Evolutionary conservation across 805 yeast species (phyloP), one percentile per base, ranked within the genome.

Genomic region (Lipomyces yamadae): DNA sequence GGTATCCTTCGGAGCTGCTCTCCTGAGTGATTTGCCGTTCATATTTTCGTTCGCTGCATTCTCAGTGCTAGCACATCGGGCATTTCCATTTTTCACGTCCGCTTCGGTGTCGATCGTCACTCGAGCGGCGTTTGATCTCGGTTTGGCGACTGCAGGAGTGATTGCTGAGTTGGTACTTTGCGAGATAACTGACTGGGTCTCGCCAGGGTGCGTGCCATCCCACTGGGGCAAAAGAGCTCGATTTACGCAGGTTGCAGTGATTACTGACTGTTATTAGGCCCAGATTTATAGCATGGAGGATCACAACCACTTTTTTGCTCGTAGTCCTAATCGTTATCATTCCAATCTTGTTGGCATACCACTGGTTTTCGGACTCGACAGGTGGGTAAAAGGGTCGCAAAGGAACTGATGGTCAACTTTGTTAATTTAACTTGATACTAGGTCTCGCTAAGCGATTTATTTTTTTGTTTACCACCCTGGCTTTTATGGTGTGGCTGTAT

Each of bases 91-190:
- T 18, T 68, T 66, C 34, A 61, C 71, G 13, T 58, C 71, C 2
- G 62, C 70, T 11, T 54, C 70, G 30, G 70, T 69, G 8, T 59
- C 65, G 3, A 55, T 66, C n/a, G 56, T 64, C 42, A 68, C 69
- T 11, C 58, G 71, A 15, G 63, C 57, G 18, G 67, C 64, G 15
- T 68, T 68, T 52, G 70, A 68, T 39, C 33, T 68, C 18, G 63
- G 71, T 39, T 64, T 68, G 35, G 71, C 70, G 10, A 67, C 71
- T 6, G 71, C 71, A n/a, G 71, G 71, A n/a, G 74, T 76, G n/a
- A 66, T 78, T 7, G 73, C 76, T 39, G 76, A 77, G 69, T 76
- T 80, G 52, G 80, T 78, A 8, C 72, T 80, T 50, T 79, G 81
- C 68, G 82, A 80, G 63, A 77, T 80, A 60, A 57, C 65, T 62